Evolutionary conservation across 2,329 filamentous ascomycete species (phyloP), one percentile per base, ranked within the genome.

Genomic region (Botrytis medusae): DNA sequence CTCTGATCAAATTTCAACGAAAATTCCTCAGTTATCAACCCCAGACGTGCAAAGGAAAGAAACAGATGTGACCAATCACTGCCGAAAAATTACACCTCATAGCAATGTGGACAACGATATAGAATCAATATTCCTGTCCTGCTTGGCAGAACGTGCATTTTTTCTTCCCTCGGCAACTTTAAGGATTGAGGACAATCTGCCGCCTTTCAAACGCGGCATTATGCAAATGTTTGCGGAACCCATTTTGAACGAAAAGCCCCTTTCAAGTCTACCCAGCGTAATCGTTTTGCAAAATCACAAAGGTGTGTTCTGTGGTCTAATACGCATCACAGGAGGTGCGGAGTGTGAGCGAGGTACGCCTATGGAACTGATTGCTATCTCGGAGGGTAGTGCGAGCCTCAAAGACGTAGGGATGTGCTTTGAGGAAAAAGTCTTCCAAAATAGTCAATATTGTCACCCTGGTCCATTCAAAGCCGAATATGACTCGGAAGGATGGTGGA

Each of bases 281-380:
- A 1, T 54, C 0, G n/a, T 54, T 29, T 25, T 54, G 25, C 51
- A 4, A 54, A 54, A n/a, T 29, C 51, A 4, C 7, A 29, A 16
- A 54, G n/a, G n/a, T 29, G 12, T 3, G 1, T 29, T 54, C 51
- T 16, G 1, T 16, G 25, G 51, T 0, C 1, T 54, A 2, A 0
- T 29, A 0, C n/a, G 51, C n/a, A 2, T 29, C 6, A 54, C n/a
- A 16, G 51, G 51, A 54, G 2, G 29, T 1, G 25, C 25, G 14
- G n/a, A 29, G 51, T 54, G n/a, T 29, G 1, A 54, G 25, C 5
- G 2, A 29, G 51, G 25, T 0, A 29, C 14, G 0, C 51, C 51
- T 2, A 51, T 51, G 51, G 51, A 54, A 18, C 12, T 54, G 1
- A 12, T 54, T 18, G 14, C 51, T 2, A 54, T 54, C 48, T 54